Evolutionary conservation across 352 stramenopile genomes (phyloP).

Genomic region (Phytophthora tubulina): DNA sequence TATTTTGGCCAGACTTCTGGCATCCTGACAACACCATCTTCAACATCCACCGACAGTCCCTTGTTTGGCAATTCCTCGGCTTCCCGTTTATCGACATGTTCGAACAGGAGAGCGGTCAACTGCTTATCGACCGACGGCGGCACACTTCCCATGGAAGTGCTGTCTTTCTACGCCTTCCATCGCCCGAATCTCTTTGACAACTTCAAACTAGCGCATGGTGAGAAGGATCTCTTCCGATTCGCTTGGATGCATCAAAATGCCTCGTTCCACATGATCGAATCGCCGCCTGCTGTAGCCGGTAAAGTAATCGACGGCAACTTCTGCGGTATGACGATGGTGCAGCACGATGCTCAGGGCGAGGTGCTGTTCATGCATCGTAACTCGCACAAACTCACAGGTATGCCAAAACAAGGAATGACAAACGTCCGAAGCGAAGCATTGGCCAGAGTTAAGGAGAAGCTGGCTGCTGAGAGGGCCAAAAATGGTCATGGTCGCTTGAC

Average conservation of each 20-base stretch:
- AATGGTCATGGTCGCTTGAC: conserved; percentile 17
- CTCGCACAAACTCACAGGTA: conserved; percentile 48
- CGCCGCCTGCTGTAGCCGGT: conserved; percentile 48
- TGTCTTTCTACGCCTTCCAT: conserved; percentile 57
- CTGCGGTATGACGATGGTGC: conserved; percentile 65
- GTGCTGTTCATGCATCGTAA: conserved; percentile 72
- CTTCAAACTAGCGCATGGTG: conserved; percentile 54
- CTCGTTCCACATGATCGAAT: conserved; percentile 64
- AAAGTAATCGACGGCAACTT: conserved; percentile 45
- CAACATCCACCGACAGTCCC: conserved; percentile 63
- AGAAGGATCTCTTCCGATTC: conserved; percentile 72
- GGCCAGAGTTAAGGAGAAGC: conserved; percentile 23
- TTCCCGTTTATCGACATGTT: conserved; percentile 63
- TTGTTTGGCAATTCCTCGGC: conserved; percentile 65
- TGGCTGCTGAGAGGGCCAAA: conserved; percentile 12
- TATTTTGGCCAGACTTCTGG: conserved; percentile 81
- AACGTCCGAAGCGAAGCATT: conserved; percentile 15
- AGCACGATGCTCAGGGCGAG: conserved; percentile 45
- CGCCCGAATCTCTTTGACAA: conserved; percentile 48
- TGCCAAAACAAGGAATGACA: not conserved
- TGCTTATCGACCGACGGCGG: conserved; percentile 58
- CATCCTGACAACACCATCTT: conserved; percentile 72
- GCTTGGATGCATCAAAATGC: conserved; percentile 61
- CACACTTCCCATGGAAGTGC: conserved; percentile 41
- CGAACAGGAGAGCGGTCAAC: conserved; percentile 71